Evolutionary conservation across 148 eudicot genomes (phyloP), one percentile per base, ranked within the genome.

Genomic region (Linanthus parryae): DNA sequence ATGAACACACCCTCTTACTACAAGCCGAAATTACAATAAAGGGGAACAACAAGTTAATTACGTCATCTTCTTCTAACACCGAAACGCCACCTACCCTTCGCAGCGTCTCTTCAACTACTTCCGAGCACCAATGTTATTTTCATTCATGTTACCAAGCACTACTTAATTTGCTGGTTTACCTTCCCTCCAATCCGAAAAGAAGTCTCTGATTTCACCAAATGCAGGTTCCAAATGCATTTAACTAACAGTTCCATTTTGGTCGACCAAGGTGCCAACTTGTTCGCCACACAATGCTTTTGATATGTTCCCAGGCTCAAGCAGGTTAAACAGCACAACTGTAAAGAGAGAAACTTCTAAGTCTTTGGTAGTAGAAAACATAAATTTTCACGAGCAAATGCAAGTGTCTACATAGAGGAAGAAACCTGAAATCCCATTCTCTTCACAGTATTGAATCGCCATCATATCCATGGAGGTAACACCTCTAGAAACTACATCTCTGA

Each of bases 271-370:
- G 31, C 51, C 48, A 46, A 46, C 33, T 6, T 46, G 51, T 2
- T 46, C 33, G 14, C 51, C 51, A 26, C 51, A 46, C 15, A 46
- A 26, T 25, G 51, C 51, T 26, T 33, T 46, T 46, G 51, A 46
- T 12, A 46, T 46, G 33, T 46, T 24, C 1, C 51, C 51, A 24
- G 51, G 51, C 11, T 46, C 51, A 26, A 24, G 51, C 17, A 26
- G 31, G 51, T 46, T 46, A 46, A 46, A 46, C 16, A 46, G 19
- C 8, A 46, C 31, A 26, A 24, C 33, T 46, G 33, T n/a, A 13
- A 2, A 5, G 25, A 22, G 31, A 18, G 23, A 53, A 53, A n/a
- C 36, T 9, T 15, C 1, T 7, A 42, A 11, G 16, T 12, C 2
- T 17, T 42, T 19, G 20, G 35, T 31, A 8, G 6, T 4, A 42